Evolutionary conservation across 148 eudicot species (phyloP), one percentile per base, ranked within the genome.

Genomic region (Rhododendron griersonianum): DNA sequence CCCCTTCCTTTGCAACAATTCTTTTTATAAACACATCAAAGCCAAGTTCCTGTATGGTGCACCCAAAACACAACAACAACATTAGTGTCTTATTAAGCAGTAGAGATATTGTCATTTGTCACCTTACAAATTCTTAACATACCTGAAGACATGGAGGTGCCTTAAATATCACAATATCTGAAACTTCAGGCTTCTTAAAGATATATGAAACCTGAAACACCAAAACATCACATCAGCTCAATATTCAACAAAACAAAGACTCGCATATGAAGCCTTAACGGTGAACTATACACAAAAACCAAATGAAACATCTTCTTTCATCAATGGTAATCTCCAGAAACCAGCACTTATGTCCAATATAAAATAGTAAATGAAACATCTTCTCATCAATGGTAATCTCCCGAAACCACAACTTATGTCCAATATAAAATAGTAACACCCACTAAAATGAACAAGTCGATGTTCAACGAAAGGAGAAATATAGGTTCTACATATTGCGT

Each of bases 131-230:
- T 37, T 28, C 13, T 14, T 41, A 69, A 82, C 84, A 48, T 83
- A 94, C 99, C 98, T 94, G 93, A 85, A 95, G 97, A 88, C 87
- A 87, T 44, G 94, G 92, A 80, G 99, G 99, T 15, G 95, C 93
- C 87, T 89, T 95, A 86, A 95, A 96, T 80, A 96, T 92, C 83
- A 95, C 99, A 53, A 96, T 94, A 63, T 96, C 99, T 7, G 92
- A 94, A 45, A 95, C 92, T 87, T 95, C 97, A 77, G 99, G 99
- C 86, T 90, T 83, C 88, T 93, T 91, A 86, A 96, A 96, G 30
- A 94, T 48, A 78, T 95, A 95, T 65, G 97, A 94, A 85, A 95
- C 94, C 98, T 96, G 92, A 74, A 86, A 76, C 84, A 80, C 67
- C 81, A 69, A 84, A 73, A 75, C 47, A 19, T 35, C 55, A 33